These are phyloP conservation scores for Tolypocladium inflatum DNA, from an alignment of 2,329 filamentous ascomycete genomes.

Conservation along the genomic window DNA sequence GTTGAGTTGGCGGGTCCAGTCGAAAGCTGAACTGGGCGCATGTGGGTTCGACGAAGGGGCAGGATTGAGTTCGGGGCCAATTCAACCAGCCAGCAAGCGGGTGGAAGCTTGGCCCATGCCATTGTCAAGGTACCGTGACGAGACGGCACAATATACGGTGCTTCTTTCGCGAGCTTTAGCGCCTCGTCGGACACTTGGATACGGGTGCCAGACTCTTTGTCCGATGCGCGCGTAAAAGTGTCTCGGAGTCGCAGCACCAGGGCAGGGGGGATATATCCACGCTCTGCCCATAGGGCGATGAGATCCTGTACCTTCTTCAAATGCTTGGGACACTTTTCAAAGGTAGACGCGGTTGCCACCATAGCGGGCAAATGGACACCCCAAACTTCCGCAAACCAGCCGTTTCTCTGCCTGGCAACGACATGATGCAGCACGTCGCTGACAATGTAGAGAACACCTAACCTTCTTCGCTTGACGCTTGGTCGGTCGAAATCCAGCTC, in stretches of 20 bases:
- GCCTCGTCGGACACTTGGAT: constrained; percentile 12
- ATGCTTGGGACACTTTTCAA: constrained; percentile 55
- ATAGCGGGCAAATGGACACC: constrained; percentile 53
- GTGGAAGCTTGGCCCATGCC: constrained; percentile 75
- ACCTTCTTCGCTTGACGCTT: constrained; percentile 56
- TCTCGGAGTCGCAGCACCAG: constrained; percentile 50
- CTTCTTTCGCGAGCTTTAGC: constrained; percentile 39
- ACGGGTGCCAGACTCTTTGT: constrained; percentile 11
- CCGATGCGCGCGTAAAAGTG: constrained; percentile 34
- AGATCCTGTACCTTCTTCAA: constrained; percentile 54
- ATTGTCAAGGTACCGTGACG: constrained; percentile 65
- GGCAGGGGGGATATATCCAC: constrained; percentile 48
- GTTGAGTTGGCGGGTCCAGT: constrained; percentile 57
- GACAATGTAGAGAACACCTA: constrained; percentile 70
- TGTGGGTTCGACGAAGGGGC: constrained; percentile 61
- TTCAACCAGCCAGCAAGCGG: constrained; percentile 70
- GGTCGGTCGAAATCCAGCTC: constrained; percentile 24
- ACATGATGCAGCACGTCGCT: constrained; percentile 70
- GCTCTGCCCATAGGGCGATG: constrained; percentile 61
- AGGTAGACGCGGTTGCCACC: constrained; percentile 46
- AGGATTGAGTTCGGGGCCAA: constrained; percentile 67
- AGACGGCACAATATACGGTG: constrained; percentile 62
- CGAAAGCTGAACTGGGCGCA: constrained; percentile 62
- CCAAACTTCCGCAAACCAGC: constrained; percentile 45
- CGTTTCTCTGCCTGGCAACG: constrained; percentile 40